Evolutionary conservation across 768 basidiomycete genomes (phyloP).

Genomic region (Candolleomyces aberdarensis): DNA sequence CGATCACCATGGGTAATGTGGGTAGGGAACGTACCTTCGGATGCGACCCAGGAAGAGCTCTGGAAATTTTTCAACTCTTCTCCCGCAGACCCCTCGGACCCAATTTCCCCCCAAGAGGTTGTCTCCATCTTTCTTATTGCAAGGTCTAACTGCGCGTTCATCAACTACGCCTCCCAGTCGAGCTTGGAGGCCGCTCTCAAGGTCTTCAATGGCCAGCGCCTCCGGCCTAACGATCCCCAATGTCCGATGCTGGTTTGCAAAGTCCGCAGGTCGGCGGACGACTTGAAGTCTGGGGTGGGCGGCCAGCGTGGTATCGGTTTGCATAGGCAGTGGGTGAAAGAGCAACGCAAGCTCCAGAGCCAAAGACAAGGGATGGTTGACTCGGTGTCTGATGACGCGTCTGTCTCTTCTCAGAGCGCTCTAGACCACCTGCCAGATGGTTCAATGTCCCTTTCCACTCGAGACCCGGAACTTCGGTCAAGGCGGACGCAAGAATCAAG

Average conservation of each 20-base stretch:
- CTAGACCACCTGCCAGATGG: conserved; percentile 24
- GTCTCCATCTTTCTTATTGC: conserved; percentile 88
- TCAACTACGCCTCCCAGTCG: conserved; percentile 73
- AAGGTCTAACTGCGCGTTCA: conserved; percentile 93
- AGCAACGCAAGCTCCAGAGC: conserved; percentile 42
- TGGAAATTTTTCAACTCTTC: conserved; percentile 66
- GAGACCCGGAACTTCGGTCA: conserved; percentile 29
- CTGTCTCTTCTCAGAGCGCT: conserved; percentile 4
- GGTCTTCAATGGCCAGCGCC: conserved; percentile 65
- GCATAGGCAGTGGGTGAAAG: conserved; percentile 79
- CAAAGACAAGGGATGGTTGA: conserved; percentile 18
- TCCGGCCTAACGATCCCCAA: conserved; percentile 68
- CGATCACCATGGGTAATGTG: conserved; percentile 96
- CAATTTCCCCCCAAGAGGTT: conserved; percentile 48
- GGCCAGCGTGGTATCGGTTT: conserved; percentile 85
- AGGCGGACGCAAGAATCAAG: conserved; percentile 20
- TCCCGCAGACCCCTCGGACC: conserved; percentile 20
- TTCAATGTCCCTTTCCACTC: conserved; percentile 35
- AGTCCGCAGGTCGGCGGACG: conserved; percentile 76
- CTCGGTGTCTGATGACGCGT: conserved; percentile 18
- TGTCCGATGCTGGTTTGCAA: conserved; percentile 84
- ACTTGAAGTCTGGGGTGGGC: conserved; percentile 86
- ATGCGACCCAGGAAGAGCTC: conserved; percentile 81
- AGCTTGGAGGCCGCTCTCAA: conserved; percentile 65
- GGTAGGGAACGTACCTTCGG: conserved; percentile 88